A percentile compares a stretch with the other conserved stretches of the same genome.
These are phyloP conservation scores for Paraurostyla sp. DNA, from an alignment of 73 alveolate genomes.

Conservation along the genomic window DNA sequence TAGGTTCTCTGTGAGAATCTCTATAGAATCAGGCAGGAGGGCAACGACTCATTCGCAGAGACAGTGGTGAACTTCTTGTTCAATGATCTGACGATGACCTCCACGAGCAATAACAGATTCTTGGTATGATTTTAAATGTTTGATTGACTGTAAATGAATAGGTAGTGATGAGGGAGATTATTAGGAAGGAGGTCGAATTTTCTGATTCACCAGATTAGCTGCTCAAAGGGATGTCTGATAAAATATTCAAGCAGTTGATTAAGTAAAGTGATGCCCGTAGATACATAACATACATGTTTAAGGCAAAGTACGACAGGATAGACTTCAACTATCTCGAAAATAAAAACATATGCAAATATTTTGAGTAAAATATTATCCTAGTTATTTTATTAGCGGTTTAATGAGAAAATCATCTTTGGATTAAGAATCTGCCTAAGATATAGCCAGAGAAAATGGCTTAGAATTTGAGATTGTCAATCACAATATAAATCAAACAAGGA, in stretches of 20 bases:
- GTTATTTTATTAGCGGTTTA: not conserved
- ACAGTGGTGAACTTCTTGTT: conserved; percentile 33
- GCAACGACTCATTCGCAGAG: conserved; percentile 16
- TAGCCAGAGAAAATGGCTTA: not conserved
- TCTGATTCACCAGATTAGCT: conserved; percentile 7
- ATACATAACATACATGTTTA: conserved; percentile 45
- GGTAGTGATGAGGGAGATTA: conserved; percentile 10
- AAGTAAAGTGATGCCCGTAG: conserved; percentile 41
- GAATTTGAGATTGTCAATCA: conserved; percentile 27
- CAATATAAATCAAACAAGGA: no score
- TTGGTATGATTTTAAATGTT: no score
- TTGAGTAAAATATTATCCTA: conserved; percentile 24
- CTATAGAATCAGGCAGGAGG: not conserved
- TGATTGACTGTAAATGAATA: no score
- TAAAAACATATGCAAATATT: conserved; percentile 8
- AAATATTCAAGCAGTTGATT: conserved; percentile 18
- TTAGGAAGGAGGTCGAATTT: conserved; percentile 25
- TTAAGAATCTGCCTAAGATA: not conserved
- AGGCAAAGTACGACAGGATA: conserved; percentile 48
- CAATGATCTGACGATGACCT: conserved; percentile 46
- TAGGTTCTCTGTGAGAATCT: conserved; percentile 32
- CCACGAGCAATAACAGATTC: no score
- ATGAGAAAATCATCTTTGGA: conserved; percentile 27
- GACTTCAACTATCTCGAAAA: conserved; percentile 34
- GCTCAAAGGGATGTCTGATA: conserved; percentile 16